phyloP scores from a whole-genome alignment of 2,329 filamentous ascomycete species.

The Pseudogymnoascus sp. region DNA sequence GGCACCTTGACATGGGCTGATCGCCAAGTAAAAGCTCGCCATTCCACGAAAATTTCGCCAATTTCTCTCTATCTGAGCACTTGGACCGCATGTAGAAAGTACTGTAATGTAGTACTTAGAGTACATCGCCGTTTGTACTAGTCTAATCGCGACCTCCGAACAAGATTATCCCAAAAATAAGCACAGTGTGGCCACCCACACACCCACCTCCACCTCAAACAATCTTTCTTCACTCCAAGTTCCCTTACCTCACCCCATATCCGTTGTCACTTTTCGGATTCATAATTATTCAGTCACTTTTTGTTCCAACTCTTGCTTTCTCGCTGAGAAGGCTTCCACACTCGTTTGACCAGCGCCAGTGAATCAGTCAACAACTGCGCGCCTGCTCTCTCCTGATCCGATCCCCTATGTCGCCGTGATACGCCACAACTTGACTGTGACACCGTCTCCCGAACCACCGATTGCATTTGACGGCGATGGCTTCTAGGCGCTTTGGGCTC shows the following conservation, averaged over 20 bases:
- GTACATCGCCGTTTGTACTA: slow-evolving; percentile 1
- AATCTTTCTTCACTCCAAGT: not conserved
- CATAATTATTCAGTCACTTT: not conserved
- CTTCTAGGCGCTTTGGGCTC: slow-evolving; percentile 6
- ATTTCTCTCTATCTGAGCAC: not conserved
- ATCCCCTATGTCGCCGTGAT: slow-evolving; percentile 9
- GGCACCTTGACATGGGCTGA: not conserved
- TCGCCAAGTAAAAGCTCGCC: not conserved
- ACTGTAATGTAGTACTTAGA: not conserved
- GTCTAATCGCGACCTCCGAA: slow-evolving; percentile 6
- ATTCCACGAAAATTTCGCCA: slow-evolving; percentile 1
- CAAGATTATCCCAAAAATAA: slow-evolving; percentile 3
- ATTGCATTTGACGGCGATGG: slow-evolving; percentile 6
- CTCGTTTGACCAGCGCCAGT: not conserved
- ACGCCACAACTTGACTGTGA: slow-evolving; percentile 8
- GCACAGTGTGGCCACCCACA: not conserved
- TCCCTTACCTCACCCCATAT: not conserved
- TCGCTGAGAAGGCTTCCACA: not conserved
- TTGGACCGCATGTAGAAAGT: not conserved
- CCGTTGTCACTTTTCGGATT: not conserved
- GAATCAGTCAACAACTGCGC: not conserved
- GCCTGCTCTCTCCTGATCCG: not conserved
- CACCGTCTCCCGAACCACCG: slow-evolving; percentile 2
- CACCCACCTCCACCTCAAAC: slow-evolving; percentile 1
- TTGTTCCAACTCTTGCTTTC: not conserved